Evolutionary conservation across 768 basidiomycete species (phyloP).

Genomic region (Termitomyces sp.): DNA sequence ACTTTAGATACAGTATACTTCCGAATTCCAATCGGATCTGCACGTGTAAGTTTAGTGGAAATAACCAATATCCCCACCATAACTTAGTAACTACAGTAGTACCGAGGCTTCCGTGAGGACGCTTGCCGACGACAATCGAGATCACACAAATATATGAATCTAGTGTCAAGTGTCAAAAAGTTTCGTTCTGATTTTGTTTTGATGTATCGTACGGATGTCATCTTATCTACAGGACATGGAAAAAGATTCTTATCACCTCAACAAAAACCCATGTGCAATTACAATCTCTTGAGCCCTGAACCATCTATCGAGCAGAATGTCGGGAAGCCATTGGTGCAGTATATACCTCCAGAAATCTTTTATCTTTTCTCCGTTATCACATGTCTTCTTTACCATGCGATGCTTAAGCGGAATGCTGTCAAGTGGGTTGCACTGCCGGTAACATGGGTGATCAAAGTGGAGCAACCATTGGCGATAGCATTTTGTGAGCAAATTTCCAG

Average conservation of each 20-base stretch:
- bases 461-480: background rate
- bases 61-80: background rate
- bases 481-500: background rate
- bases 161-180: background rate
- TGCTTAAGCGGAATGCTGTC: background rate
- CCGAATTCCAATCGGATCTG: too few relatives aligned
- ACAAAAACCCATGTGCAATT: too few relatives aligned
- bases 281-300: background rate
- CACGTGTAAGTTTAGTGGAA: background rate
- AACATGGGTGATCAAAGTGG: background rate
- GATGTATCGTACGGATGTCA: background rate
- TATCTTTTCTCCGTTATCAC: background rate
- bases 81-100: background rate
- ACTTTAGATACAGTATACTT: too few relatives aligned
- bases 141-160: background rate
- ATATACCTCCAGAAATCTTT: background rate
- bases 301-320: background rate
- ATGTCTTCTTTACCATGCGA: background rate
- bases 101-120: slow-evolving; percentile 3
- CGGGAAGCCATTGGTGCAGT: background rate
- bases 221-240: background rate
- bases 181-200: background rate
- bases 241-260: background rate
- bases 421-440: background rate
- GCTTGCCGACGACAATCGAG: background rate